Base-by-base conservation (phyloP, 2,329 filamentous ascomycete genomes). In the Ophiostoma tasmaniense region DNA sequence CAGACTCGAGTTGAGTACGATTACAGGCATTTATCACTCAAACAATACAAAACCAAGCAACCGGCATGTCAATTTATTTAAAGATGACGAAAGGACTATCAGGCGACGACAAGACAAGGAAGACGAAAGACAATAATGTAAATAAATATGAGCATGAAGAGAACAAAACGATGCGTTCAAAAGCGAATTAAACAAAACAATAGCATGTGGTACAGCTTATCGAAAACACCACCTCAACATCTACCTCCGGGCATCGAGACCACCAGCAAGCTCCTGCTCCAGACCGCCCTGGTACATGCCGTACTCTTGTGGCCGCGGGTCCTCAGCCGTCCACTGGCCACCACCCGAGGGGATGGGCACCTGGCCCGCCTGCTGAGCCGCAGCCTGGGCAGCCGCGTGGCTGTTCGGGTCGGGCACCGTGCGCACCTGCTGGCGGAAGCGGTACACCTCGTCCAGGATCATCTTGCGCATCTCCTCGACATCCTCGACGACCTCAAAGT, bases 401-500 rank as follows among this genome's bases (percentile, higher is more conserved):
- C 64, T 66, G 35, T 71, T 74, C 13, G 75, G 71, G 22, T 80
- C 81, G 10, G 84, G 82, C 0, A 80, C 82, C 30, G 82, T 86
- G 66, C 85, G 82, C 14, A 87, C 85, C 39, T 78, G 74, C 76
- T 87, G 84, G 72, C 95, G 88, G 87, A 99, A 99, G 73, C 88
- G 85, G 76, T 88, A 84, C 66, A 99, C 95, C 80, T 99, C 95
- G n/a, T 94, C 90, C 70, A 97, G 83, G 73, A 99, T 99, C 92
- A 97, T 96, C 80, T 89, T 89, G 77, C 95, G 91, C 93, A 99
- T 98, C 74, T 97, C 91, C 28, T 84, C 85, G 25, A 99, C 93
- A 62, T 98, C 95, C 67, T 99, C 94, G 52, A 97, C 88, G n/a
- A 97, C 89, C 79, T 99, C 95, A 76, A 99, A 99, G 78, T 94